Base-by-base conservation (phyloP, 2,329 filamentous ascomycete genomes). In the Aureobasidium zeae region DNA sequence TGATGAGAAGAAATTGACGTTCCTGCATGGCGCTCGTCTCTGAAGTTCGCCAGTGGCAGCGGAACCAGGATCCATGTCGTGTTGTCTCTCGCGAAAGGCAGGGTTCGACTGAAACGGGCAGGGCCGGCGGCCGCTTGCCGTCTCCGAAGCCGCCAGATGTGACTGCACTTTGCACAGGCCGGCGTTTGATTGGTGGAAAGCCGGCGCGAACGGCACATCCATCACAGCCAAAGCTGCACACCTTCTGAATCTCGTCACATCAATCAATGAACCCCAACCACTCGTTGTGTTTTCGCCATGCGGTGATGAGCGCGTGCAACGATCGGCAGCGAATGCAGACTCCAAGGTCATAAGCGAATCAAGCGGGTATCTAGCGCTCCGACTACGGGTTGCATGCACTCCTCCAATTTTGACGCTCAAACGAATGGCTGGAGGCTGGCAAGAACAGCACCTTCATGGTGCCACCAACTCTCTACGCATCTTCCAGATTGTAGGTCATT, bases 171-270 rank as follows among this genome's bases (percentile, higher is more conserved):
- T n/a, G n/a, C 26, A 15, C 22, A 16, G 15, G 20, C 19, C 37
- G 2, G 13, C 9, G 5, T 30, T 21, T 22, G 43, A 45, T 45
- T 45, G 43, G 43, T 17, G 32, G 10, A 20, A 29, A 26, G 22
- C 24, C 16, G 34, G 42, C 32, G 42, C 42, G 25, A n/a, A 37
- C 26, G 24, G 31, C 33, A 22, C 42, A 24, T 37, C 33, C 37
- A 26, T 45, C 43, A 45, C 43, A 45, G 21, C 43, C n/a, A n/a
- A 25, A 36, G 32, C 20, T 38, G 43, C 43, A 45, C 33, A 43
- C 34, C 21, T 19, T 32, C n/a, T 26, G 12, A 19, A 13, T 11
- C 8, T 39, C 28, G 15, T 45, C 43, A 45, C 43, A 29, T 45
- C 28, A 20, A 20, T 33, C 33, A 26, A 17, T n/a, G n/a, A 17